Percentiles rank a stretch among this genome's conserved stretches.
phyloP scores from a whole-genome alignment of 1,284 basidiomycete species.

The Fomitiporia mediterranea region DNA sequence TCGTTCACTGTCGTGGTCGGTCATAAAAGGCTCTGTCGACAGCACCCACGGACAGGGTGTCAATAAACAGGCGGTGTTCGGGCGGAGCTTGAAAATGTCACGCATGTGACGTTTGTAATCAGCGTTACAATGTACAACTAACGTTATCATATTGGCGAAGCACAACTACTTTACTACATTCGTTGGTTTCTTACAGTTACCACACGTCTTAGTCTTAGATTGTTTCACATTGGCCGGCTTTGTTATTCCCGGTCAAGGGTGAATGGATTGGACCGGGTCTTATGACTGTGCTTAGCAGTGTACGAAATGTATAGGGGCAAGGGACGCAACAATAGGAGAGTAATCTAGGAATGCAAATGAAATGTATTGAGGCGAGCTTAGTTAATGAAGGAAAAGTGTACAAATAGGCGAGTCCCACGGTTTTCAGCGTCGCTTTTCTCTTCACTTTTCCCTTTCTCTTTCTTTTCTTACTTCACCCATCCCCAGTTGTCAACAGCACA shows the following conservation, averaged over 20 bases:
- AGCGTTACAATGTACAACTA: background rate
- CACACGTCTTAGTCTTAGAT: too few species aligned
- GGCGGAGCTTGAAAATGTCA: conserved; percentile 1
- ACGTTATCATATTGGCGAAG: too few species aligned
- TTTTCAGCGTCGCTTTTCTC: conserved; percentile 25
- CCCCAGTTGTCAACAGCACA: background rate
- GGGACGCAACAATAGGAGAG: background rate
- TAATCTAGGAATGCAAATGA: conserved; percentile 1
- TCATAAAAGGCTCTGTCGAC: conserved; percentile 5
- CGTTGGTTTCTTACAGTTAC: too few species aligned
- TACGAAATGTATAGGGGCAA: background rate
- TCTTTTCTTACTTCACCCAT: conserved; percentile 26
- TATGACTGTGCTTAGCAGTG: background rate
- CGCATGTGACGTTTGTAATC: conserved; percentile 1
- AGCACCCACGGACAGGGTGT: background rate
- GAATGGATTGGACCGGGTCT: too few species aligned
- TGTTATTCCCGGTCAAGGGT: too few species aligned
- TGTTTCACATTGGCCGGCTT: background rate
- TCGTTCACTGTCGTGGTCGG: conserved; percentile 7
- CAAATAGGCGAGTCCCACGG: conserved; percentile 13
- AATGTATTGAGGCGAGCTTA: background rate
- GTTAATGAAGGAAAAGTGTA: conserved; percentile 15
- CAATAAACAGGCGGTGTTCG: background rate
- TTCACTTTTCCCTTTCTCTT: background rate
- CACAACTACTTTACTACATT: too few species aligned